A percentile compares a stretch with the other conserved stretches of the same genome.
Conservation (phyloP, 1,139 yeast genomes). For the Suzukiozyma palmioleophila region DNA sequence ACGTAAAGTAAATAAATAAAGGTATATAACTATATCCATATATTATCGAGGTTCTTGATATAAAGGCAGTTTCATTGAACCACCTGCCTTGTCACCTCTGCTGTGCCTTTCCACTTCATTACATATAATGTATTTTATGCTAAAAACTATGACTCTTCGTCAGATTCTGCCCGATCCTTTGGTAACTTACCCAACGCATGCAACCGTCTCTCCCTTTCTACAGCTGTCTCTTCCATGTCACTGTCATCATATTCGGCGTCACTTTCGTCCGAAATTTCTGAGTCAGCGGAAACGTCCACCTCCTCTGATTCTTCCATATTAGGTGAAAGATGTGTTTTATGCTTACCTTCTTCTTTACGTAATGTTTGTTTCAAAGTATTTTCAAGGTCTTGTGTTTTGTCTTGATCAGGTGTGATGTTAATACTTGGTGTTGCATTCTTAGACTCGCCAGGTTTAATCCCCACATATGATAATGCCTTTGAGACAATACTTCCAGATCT, state of each 20-base stretch:
- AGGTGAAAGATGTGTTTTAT: not conserved
- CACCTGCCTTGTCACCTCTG: no score
- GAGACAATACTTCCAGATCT: constrained; percentile 35
- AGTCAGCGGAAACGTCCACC: constrained; percentile 13
- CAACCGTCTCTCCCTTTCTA: constrained; percentile 70
- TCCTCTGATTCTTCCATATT: constrained; percentile 4
- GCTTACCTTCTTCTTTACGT: constrained; percentile 2
- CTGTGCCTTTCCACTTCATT: no score
- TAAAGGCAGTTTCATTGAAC: no score
- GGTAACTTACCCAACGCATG: constrained; percentile 69
- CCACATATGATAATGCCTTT: constrained; percentile 50
- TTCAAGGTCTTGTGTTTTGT: constrained; percentile 17
- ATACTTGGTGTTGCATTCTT: constrained; percentile 9
- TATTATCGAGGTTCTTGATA: no score
- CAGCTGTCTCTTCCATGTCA: constrained; percentile 51
- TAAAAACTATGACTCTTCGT: constrained; percentile 47
- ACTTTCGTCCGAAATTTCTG: constrained; percentile 12
- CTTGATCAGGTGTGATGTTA: constrained; percentile 6
- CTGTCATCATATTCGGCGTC: constrained; percentile 21
- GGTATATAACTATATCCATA: no score
- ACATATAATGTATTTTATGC: no score
- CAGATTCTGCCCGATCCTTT: constrained; percentile 41
- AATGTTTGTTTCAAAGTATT: constrained; percentile 15
- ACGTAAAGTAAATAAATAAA: no score
- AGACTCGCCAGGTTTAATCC: constrained; percentile 30